Evolutionary conservation across 345 rosid species (phyloP).

Genomic region (Nasturtium officinale): DNA sequence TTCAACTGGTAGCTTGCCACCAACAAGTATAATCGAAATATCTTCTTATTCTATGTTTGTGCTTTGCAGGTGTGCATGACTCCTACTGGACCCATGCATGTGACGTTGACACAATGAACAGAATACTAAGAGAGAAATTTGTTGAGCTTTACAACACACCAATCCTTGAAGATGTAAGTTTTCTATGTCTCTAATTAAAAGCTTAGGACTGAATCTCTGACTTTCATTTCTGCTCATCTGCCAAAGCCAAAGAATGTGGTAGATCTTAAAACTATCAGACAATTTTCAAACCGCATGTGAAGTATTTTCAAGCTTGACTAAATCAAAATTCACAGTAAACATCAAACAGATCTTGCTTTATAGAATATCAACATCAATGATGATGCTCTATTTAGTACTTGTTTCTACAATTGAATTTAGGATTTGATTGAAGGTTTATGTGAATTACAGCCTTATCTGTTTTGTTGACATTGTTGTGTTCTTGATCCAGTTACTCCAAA

Average conservation of each 20-base stretch:
- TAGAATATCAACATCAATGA: slow-evolving; percentile 7
- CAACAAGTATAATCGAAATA: not conserved
- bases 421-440: slow-evolving; percentile 5
- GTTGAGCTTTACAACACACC: slow-evolving; percentile 88
- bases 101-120: slow-evolving; percentile 90
- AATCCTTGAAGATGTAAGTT: slow-evolving; percentile 91
- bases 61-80: slow-evolving; percentile 88
- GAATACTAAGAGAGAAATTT: slow-evolving; percentile 81
- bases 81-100: slow-evolving; percentile 99
- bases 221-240: slow-evolving; percentile 9
- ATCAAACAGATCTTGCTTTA: not conserved
- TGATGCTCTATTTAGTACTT: slow-evolving; percentile 10
- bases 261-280: slow-evolving; percentile 8
- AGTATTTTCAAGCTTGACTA: not conserved
- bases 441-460: not conserved
- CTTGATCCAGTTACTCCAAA: slow-evolving; percentile 73
- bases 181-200: slow-evolving; percentile 7
- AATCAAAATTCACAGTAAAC: not conserved
- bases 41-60: slow-evolving; percentile 13
- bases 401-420: not conserved
- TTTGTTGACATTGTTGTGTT: slow-evolving; percentile 30
- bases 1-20: not conserved
- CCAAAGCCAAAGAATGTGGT: not conserved
- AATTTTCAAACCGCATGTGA: not conserved
- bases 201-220: not conserved